Evolutionary conservation across 2,329 filamentous ascomycete genomes (phyloP).

Genomic region (Massarina eburnea): DNA sequence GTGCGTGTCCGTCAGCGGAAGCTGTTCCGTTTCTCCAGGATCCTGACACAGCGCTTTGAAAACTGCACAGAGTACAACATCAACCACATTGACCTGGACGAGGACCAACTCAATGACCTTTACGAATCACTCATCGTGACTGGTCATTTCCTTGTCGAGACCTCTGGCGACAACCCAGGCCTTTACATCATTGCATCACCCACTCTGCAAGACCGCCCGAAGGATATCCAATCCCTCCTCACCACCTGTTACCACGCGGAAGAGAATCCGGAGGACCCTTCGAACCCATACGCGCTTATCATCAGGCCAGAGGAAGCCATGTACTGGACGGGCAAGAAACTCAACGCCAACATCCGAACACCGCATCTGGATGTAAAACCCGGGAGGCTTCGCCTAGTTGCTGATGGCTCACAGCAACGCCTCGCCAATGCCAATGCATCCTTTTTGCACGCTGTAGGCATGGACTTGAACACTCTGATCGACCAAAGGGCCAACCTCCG

Average conservation of each 20-base stretch:
- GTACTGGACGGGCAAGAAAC: constrained; percentile 77
- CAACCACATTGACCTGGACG: constrained; percentile 67
- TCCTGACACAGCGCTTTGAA: constrained; percentile 90
- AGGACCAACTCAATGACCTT: constrained; percentile 71
- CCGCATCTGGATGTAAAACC: constrained; percentile 82
- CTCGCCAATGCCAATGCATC: constrained; percentile 76
- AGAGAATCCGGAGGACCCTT: constrained; percentile 69
- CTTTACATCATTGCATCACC: constrained; percentile 85
- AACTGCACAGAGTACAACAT: constrained; percentile 96
- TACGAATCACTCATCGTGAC: constrained; percentile 78
- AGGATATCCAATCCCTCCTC: constrained; percentile 83
- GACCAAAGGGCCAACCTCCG: constrained; percentile 92
- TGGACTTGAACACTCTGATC: constrained; percentile 84
- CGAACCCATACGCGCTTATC: constrained; percentile 82
- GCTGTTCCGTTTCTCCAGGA: constrained; percentile 90
- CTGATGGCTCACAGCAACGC: constrained; percentile 79
- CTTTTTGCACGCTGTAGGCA: constrained; percentile 76
- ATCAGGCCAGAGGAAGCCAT: constrained; percentile 78
- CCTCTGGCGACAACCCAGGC: constrained; percentile 66
- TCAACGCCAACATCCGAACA: constrained; percentile 71
- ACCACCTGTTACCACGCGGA: constrained; percentile 75
- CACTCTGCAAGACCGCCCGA: constrained; percentile 70
- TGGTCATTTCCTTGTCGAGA: constrained; percentile 84
- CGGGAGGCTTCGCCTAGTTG: constrained; percentile 83
- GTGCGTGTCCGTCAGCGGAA: constrained; percentile 95